Evolutionary conservation across 805 yeast species (phyloP).

Genomic region (Sugiyamaella smithiae): DNA sequence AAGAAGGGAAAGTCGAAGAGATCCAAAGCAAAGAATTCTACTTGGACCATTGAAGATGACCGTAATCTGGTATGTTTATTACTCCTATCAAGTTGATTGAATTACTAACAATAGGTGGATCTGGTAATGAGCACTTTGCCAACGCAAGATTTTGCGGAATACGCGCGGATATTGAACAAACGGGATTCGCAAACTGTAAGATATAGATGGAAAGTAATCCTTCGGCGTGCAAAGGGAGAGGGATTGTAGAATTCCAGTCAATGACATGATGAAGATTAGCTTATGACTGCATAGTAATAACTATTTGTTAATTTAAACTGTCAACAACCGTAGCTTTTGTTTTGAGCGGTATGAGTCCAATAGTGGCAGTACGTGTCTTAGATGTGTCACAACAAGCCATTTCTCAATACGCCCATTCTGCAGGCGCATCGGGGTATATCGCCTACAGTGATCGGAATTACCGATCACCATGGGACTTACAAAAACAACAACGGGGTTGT

Average conservation of each 20-base stretch:
- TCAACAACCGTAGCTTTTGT: not conserved
- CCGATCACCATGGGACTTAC: too few species aligned
- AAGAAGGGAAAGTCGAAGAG: conserved; percentile 23
- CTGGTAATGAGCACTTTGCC: conserved; percentile 34
- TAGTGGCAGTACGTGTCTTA: too few species aligned
- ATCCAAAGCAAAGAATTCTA: conserved; percentile 33
- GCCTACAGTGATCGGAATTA: too few species aligned
- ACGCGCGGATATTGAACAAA: conserved; percentile 33
- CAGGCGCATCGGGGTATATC: too few species aligned
- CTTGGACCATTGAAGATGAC: conserved; percentile 36
- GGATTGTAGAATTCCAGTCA: conserved; percentile 3
- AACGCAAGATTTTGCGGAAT: conserved; percentile 33
- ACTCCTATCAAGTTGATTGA: not conserved
- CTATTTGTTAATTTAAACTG: not conserved
- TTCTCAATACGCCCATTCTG: too few species aligned
- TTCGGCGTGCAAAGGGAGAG: conserved; percentile 33
- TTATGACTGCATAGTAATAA: not conserved
- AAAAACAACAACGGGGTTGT: too few species aligned
- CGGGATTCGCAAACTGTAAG: conserved; percentile 37
- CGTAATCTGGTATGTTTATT: conserved; percentile 28
- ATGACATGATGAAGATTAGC: conserved; percentile 1
- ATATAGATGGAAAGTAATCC: conserved; percentile 36
- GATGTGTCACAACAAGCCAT: too few species aligned
- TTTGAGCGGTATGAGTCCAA: too few species aligned
- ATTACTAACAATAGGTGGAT: conserved; percentile 24